Conservation (phyloP, 2,329 filamentous ascomycete species). For the Stachybotrys echinatus region DNA sequence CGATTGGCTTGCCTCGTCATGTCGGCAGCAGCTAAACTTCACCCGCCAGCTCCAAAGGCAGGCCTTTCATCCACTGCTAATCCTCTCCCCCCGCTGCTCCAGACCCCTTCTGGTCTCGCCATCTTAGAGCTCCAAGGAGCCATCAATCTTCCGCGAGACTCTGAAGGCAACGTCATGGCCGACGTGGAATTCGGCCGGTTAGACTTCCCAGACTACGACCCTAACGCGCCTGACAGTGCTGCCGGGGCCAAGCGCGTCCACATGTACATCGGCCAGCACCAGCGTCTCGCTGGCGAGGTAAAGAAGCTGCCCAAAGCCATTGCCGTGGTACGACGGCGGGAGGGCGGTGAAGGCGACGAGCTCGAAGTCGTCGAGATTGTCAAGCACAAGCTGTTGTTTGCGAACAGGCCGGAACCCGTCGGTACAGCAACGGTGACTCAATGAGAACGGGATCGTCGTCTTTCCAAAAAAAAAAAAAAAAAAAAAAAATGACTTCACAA, state of each 20-base stretch:
- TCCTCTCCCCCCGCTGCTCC: constrained; percentile 74
- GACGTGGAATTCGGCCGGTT: constrained; percentile 59
- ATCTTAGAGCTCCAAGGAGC: constrained; percentile 89
- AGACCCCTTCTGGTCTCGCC: constrained; percentile 84
- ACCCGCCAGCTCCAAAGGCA: constrained; percentile 27
- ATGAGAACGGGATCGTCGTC: neutral
- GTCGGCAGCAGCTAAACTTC: constrained; percentile 21
- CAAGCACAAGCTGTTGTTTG: constrained; percentile 82
- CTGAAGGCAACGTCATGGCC: constrained; percentile 21
- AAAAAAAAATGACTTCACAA: neutral
- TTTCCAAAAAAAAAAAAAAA: neutral
- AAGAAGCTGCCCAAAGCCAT: constrained; percentile 78
- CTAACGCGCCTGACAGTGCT: constrained; percentile 14
- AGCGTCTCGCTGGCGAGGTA: constrained; percentile 83
- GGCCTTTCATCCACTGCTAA: constrained; percentile 20
- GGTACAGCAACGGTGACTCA: constrained; percentile 33
- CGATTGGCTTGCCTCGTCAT: neutral
- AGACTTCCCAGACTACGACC: constrained; percentile 69
- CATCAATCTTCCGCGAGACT: constrained; percentile 63
- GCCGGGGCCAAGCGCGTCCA: constrained; percentile 71
- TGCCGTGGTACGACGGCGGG: constrained; percentile 65
- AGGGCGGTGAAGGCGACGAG: constrained; percentile 41
- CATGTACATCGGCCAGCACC: constrained; percentile 82
- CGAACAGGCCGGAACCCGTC: constrained; percentile 79
- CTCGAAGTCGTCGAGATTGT: constrained; percentile 85